A percentile compares a stretch with the other conserved stretches of the same genome.
These are phyloP conservation scores for Beauveria varroae DNA, from an alignment of 2,329 filamentous ascomycete species.

Conservation along the genomic window DNA sequence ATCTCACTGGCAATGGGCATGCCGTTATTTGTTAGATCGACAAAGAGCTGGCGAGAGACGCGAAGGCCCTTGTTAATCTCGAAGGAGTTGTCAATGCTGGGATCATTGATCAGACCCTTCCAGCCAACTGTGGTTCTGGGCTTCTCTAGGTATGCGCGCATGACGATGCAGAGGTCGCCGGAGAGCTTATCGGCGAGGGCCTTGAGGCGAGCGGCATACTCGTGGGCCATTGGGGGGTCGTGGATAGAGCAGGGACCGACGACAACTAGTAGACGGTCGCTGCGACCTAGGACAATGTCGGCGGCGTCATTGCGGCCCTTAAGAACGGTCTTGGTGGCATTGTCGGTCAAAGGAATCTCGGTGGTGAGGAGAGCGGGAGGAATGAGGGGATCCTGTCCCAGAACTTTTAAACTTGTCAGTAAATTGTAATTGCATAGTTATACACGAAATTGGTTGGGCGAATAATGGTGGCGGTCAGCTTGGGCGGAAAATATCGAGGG, in stretches of 20 bases:
- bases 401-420: constrained; percentile 46
- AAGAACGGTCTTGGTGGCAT: constrained; percentile 60
- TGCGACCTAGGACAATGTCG: constrained; percentile 68
- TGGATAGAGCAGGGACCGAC: constrained; percentile 96
- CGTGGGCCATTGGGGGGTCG: constrained; percentile 78
- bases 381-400: constrained; percentile 90
- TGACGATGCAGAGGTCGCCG: constrained; percentile 82
- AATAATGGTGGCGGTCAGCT: neutral
- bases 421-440: neutral
- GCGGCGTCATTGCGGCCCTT: constrained; percentile 62
- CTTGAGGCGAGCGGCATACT: constrained; percentile 79
- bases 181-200: constrained; percentile 70
- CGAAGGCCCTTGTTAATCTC: constrained; percentile 98
- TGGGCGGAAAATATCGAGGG: neutral
- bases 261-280: constrained; percentile 86
- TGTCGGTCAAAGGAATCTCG: constrained; percentile 67
- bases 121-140: constrained; percentile 95
- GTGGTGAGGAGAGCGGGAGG: constrained; percentile 78
- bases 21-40: constrained; percentile 75
- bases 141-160: constrained; percentile 99
- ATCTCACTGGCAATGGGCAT: constrained; percentile 97
- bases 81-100: constrained; percentile 94
- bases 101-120: constrained; percentile 99
- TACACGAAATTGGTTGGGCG: neutral
- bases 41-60: constrained; percentile 87